Base-by-base conservation (phyloP, 1,284 basidiomycete genomes). In the Marasmius oreades region DNA sequence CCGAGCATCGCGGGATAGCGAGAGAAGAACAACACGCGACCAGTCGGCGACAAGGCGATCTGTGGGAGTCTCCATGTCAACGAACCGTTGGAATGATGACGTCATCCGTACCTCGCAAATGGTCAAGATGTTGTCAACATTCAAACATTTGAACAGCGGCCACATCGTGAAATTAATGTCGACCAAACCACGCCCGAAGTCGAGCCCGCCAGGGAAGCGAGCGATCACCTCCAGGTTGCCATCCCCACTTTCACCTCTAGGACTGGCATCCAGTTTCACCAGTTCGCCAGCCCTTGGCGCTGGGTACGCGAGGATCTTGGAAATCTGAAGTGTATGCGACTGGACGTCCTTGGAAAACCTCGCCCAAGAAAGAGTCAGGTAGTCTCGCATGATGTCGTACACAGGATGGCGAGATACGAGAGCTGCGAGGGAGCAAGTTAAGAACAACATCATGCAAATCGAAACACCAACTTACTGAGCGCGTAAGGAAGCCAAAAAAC, bases 131-230 rank as follows among this genome's bases (percentile, higher is more conserved):
- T 97, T 95, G 69, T 97, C 95, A 57, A 98, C 83, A 64, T 95
- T 95, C 57, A 98, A 73, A 61, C 90, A 91, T 69, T 96, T 93
- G 82, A 98, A 98, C 54, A 98, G 69, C 0, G 95, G 95, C 94
- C 95, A 98, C 85, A 97, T 93, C 50, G 94, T 93, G 68, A 96
- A 95, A 70, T 93, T 93, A 65, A 91, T 89, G 63, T 93, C 90
- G 26, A 93, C 90, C 52, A 93, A 73, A 5, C 90, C 90, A 52
- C 85, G 80, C 20, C 90, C 90, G 66, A 93, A 93, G 69, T 93
- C 90, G 46, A 93, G 78, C 16, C 90, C 90, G 34, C 90, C 90
- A 26, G 90, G 90, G 74, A 93, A 92, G 52, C 90, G 84, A 23
- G 91, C 88, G 46, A 93, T 86, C 58, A 93, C 90, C 68, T 93